Conservation (phyloP, 495 filamentous ascomycete species). For the Xylona heveae region DNA sequence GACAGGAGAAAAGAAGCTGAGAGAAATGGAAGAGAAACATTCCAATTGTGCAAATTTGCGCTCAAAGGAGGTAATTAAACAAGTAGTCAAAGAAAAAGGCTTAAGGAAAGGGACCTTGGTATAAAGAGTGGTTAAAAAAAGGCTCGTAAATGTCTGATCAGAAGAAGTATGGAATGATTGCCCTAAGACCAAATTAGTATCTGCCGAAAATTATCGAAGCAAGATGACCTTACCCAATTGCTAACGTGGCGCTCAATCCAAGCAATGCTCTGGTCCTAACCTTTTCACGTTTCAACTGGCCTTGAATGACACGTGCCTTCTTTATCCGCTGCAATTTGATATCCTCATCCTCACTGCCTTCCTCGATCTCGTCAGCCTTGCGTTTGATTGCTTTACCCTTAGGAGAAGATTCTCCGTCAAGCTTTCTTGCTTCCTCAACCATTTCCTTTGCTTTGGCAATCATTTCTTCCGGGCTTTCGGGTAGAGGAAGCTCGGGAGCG, state of each 20-base stretch:
- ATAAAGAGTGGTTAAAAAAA: too few relatives aligned
- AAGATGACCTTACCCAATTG: slow-evolving; percentile 59
- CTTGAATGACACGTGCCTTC: slow-evolving; percentile 50
- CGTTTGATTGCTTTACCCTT: slow-evolving; percentile 43
- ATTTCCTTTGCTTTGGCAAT: slow-evolving; percentile 72
- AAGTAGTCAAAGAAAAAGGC: too few relatives aligned
- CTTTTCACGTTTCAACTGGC: slow-evolving; percentile 60
- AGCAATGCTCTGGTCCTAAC: slow-evolving; percentile 66
- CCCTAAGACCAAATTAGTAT: slow-evolving; percentile 19
- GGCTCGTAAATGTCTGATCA: too few relatives aligned
- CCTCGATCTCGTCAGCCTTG: slow-evolving; percentile 53
- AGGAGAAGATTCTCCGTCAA: slow-evolving; percentile 18
- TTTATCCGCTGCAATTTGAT: slow-evolving; percentile 37
- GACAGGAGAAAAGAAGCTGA: too few relatives aligned
- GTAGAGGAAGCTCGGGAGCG: slow-evolving; percentile 43
- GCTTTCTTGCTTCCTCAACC: slow-evolving; percentile 58
- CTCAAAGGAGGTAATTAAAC: too few relatives aligned
- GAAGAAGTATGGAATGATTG: slow-evolving; percentile 32
- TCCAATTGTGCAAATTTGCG: too few relatives aligned
- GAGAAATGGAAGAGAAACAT: too few relatives aligned
- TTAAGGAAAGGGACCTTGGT: too few relatives aligned
- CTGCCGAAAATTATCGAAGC: slow-evolving; percentile 1
- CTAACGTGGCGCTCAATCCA: slow-evolving; percentile 65
- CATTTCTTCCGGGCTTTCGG: slow-evolving; percentile 58
- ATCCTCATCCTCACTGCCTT: slow-evolving; percentile 30